Evolutionary conservation across 768 basidiomycete species (phyloP).

Genomic region (Neoboletus brunneissimus): DNA sequence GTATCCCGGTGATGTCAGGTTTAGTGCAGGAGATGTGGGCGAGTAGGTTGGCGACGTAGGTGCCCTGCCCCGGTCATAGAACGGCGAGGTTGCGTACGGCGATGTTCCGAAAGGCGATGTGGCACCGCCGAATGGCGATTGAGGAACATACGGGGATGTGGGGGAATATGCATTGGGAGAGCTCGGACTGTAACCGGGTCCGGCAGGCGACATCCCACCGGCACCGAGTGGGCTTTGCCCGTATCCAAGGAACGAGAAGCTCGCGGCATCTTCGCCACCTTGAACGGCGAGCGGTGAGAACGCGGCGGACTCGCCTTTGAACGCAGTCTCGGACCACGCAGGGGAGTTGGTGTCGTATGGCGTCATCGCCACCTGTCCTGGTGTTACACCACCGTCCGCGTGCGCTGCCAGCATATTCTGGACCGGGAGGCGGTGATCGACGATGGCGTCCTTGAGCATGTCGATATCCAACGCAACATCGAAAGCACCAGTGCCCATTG

Average conservation of each 20-base stretch:
- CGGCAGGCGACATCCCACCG: slow-evolving; percentile 86
- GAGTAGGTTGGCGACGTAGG: slow-evolving; percentile 84
- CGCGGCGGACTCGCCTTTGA: slow-evolving; percentile 81
- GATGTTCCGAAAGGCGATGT: slow-evolving; percentile 82
- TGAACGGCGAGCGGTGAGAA: slow-evolving; percentile 95
- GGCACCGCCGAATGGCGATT: slow-evolving; percentile 78
- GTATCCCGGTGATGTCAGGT: slow-evolving; percentile 74
- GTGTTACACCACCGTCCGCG: slow-evolving; percentile 86
- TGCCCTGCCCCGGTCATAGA: slow-evolving; percentile 63
- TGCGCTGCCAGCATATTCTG: slow-evolving; percentile 77
- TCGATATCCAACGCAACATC: slow-evolving; percentile 96
- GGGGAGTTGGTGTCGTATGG: slow-evolving; percentile 94
- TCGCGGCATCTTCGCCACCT: slow-evolving; percentile 77
- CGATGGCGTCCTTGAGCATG: slow-evolving; percentile 97
- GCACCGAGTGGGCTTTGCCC: slow-evolving; percentile 85
- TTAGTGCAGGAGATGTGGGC: slow-evolving; percentile 81
- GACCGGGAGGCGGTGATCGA: slow-evolving; percentile 90
- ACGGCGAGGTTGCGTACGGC: slow-evolving; percentile 82
- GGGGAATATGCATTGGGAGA: slow-evolving; percentile 89
- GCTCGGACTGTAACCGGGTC: slow-evolving; percentile 85
- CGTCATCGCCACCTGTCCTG: slow-evolving; percentile 90
- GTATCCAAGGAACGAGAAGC: slow-evolving; percentile 71
- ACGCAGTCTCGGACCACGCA: slow-evolving; percentile 70
- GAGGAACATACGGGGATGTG: slow-evolving; percentile 86
- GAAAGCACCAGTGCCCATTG: slow-evolving; percentile 97